A percentile compares a stretch with the other conserved stretches of the same genome.
These are phyloP conservation scores for Gastrolobium villosum DNA, from an alignment of 306 rosid genomes.

Conservation along the genomic window DNA sequence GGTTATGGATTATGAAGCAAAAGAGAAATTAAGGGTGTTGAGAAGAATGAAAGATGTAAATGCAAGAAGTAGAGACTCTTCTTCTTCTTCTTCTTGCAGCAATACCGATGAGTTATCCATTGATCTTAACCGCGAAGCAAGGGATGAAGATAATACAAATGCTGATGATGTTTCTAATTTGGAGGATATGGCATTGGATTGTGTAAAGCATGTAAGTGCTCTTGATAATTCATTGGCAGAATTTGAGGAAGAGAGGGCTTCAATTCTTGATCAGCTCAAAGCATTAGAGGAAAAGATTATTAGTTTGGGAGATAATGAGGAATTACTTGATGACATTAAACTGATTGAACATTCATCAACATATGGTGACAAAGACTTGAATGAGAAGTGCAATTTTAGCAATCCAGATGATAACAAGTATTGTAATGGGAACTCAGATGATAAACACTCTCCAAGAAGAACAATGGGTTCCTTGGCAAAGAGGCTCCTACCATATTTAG, in stretches of 20 bases:
- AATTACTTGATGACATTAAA: slow-evolving; percentile 52
- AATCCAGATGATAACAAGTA: slow-evolving; percentile 56
- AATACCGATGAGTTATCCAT: slow-evolving; percentile 64
- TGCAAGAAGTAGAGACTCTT: slow-evolving; percentile 66
- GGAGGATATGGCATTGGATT: slow-evolving; percentile 77
- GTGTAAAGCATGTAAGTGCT: slow-evolving; percentile 63
- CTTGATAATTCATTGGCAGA: slow-evolving; percentile 75
- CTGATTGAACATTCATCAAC: slow-evolving; percentile 38
- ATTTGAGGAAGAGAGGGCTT: slow-evolving; percentile 77
- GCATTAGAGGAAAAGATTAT: slow-evolving; percentile 77
- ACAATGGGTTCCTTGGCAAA: slow-evolving; percentile 67
- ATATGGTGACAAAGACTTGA: slow-evolving; percentile 34
- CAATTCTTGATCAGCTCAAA: slow-evolving; percentile 78
- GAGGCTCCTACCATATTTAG: slow-evolving; percentile 75
- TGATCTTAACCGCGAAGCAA: slow-evolving; percentile 62
- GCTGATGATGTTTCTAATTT: slow-evolving; percentile 53
- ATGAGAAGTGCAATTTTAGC: slow-evolving; percentile 48
- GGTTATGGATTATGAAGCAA: slow-evolving; percentile 68
- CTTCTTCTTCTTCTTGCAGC: slow-evolving; percentile 65
- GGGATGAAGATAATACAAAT: slow-evolving; percentile 54
- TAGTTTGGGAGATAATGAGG: slow-evolving; percentile 61
- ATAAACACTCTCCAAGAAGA: slow-evolving; percentile 48
- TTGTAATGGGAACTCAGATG: slow-evolving; percentile 45
- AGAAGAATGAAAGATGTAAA: slow-evolving; percentile 69
- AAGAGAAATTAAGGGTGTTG: slow-evolving; percentile 61